Percentiles rank a stretch among this genome's conserved stretches.
Evolutionary conservation across 139 green algal species (phyloP).

Genomic region (Micractinium sp.): DNA sequence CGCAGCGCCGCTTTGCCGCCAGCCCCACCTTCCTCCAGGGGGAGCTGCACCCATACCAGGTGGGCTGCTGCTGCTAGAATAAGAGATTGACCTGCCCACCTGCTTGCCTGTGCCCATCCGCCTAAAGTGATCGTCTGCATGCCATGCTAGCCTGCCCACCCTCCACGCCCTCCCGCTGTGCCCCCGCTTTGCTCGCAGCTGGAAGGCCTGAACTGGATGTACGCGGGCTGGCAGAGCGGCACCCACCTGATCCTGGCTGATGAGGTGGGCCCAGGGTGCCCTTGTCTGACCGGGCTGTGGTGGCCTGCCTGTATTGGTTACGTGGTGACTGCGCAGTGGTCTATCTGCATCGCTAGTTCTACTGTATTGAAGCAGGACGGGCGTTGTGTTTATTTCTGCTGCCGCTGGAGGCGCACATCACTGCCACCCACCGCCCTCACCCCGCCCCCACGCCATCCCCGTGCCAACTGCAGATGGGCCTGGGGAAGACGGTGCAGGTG

Average conservation of each 20-base stretch:
- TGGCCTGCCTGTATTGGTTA: neutral
- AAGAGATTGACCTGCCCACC: too few relatives aligned
- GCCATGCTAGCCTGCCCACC: neutral
- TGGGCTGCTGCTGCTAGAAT: neutral
- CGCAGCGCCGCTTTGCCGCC: neutral
- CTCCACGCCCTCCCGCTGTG: neutral
- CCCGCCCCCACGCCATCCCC: neutral
- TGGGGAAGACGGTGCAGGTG: slow-evolving; percentile 34
- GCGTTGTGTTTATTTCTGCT: neutral
- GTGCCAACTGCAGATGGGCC: neutral
- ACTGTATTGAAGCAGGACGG: neutral
- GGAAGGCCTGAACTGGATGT: slow-evolving; percentile 30
- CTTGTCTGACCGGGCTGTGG: neutral
- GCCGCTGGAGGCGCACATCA: neutral
- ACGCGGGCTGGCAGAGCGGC: neutral
- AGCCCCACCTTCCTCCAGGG: slow-evolving; percentile 12
- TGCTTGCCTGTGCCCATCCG: neutral
- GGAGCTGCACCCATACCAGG: slow-evolving; percentile 30
- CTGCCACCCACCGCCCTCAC: neutral
- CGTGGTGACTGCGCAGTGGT: too few relatives aligned
- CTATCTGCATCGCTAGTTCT: too few relatives aligned
- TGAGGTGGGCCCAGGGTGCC: neutral
- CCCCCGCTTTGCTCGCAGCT: neutral
- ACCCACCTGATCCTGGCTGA: slow-evolving; percentile 24
- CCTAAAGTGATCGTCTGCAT: neutral